Evolutionary conservation across 176 grass and related monocot genomes (phyloP).

Genomic region (Triticum timopheevii): DNA sequence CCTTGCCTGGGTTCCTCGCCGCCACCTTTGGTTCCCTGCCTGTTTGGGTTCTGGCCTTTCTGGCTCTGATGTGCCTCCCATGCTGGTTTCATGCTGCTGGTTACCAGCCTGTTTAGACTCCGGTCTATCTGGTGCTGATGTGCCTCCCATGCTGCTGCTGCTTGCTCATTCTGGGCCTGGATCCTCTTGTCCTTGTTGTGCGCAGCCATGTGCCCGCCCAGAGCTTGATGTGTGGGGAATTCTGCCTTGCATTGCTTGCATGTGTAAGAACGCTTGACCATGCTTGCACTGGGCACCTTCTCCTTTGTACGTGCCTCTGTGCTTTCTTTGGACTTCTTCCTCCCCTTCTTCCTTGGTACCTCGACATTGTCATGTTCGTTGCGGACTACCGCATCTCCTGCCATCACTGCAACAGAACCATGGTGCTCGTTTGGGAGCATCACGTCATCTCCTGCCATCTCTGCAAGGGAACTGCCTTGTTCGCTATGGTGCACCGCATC

Average conservation of each 20-base stretch:
- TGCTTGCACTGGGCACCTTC: not conserved
- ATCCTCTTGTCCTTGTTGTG: slow-evolving; percentile 37
- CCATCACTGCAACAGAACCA: not conserved
- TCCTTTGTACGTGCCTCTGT: not conserved
- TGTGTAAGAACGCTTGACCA: slow-evolving; percentile 27
- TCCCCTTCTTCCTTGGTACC: not conserved
- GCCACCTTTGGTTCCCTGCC: not conserved
- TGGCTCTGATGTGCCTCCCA: not conserved
- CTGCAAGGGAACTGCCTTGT: not conserved
- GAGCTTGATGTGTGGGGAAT: slow-evolving; percentile 39
- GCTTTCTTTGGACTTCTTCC: not conserved
- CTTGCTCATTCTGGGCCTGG: not conserved
- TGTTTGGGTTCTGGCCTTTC: not conserved
- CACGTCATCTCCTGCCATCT: not conserved
- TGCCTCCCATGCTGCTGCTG: not conserved
- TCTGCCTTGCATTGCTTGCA: slow-evolving; percentile 42
- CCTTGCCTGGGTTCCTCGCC: not conserved
- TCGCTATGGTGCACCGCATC: not conserved
- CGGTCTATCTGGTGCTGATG: not conserved
- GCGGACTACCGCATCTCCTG: not conserved
- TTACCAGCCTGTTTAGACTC: not conserved
- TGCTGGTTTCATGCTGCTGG: not conserved
- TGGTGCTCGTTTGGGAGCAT: not conserved
- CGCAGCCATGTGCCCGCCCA: slow-evolving; percentile 42
- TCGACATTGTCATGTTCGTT: not conserved